Evolutionary conservation across 1,284 basidiomycete species (phyloP).

Genomic region (Sporisorium sorghi): DNA sequence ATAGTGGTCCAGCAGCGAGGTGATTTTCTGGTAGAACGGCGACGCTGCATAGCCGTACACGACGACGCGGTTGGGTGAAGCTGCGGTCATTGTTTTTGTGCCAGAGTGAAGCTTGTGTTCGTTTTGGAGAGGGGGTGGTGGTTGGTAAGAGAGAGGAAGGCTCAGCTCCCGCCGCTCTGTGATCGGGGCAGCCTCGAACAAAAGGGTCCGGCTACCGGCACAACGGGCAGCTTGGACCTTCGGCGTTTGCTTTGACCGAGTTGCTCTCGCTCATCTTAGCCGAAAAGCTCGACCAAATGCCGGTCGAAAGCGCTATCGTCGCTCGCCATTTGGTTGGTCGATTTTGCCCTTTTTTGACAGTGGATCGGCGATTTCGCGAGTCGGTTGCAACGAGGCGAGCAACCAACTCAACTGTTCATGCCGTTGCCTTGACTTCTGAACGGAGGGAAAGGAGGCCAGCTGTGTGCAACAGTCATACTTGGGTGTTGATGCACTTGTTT

Average conservation of each 20-base stretch:
- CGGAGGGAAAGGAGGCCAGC: too few species aligned
- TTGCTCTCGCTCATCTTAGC: too few species aligned
- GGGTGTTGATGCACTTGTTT: too few species aligned
- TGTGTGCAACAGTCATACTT: too few species aligned
- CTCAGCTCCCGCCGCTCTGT: too few species aligned
- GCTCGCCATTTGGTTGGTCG: not conserved
- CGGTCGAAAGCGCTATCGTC: too few species aligned
- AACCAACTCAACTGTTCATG: too few species aligned
- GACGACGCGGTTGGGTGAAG: slow-evolving; percentile 36
- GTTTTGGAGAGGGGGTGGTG: not conserved
- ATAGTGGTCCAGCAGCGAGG: slow-evolving; percentile 37
- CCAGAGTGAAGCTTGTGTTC: too few species aligned
- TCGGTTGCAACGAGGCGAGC: too few species aligned
- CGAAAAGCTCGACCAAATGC: not conserved
- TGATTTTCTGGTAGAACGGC: slow-evolving; percentile 50
- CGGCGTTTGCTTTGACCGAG: slow-evolving; percentile 9
- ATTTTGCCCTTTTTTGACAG: not conserved
- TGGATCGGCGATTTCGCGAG: slow-evolving; percentile 15
- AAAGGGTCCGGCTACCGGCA: not conserved
- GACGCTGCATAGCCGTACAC: slow-evolving; percentile 48
- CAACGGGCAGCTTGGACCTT: slow-evolving; percentile 2
- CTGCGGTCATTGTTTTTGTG: slow-evolving; percentile 27
- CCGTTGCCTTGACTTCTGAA: too few species aligned
- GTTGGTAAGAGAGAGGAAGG: not conserved
- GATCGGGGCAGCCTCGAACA: too few species aligned